phyloP scores from a whole-genome alignment of 1,284 basidiomycete genomes.

The Blastosporella zonata region DNA sequence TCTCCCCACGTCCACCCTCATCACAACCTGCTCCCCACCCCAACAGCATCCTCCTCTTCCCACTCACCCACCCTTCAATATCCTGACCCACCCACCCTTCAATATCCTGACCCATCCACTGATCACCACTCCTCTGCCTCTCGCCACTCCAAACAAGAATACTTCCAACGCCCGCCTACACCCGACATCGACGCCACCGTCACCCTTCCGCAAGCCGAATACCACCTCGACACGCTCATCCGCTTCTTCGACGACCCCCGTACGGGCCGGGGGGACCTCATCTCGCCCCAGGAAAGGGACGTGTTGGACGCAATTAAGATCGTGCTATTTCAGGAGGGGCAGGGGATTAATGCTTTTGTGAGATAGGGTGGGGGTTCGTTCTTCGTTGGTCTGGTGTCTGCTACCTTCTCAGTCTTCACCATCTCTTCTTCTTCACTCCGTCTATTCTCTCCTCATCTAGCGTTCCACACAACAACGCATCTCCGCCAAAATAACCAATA shows the following conservation, averaged over 20 bases:
- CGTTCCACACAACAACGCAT: too few species aligned
- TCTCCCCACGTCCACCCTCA: too few species aligned
- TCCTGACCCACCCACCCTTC: neutral
- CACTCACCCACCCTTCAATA: conserved; percentile 5
- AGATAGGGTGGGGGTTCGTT: too few species aligned
- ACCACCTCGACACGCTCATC: conserved; percentile 48
- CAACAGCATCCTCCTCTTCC: too few species aligned
- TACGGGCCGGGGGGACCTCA: conserved; percentile 35
- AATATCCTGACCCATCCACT: conserved; percentile 3
- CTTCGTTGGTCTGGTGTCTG: too few species aligned
- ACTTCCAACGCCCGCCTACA: conserved; percentile 19
- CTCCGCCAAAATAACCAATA: too few species aligned
- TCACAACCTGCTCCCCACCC: too few species aligned
- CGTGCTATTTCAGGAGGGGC: conserved; percentile 44
- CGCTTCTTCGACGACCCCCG: conserved; percentile 44
- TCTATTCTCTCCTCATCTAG: too few species aligned
- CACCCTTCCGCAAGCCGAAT: conserved; percentile 48
- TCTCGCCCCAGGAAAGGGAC: conserved; percentile 41
- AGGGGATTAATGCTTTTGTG: conserved; percentile 24
- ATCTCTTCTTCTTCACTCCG: too few species aligned
- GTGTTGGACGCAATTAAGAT: conserved; percentile 43
- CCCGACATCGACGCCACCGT: too few species aligned
- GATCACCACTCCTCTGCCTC: conserved; percentile 8
- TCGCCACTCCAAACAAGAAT: neutral
- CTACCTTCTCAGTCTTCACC: too few species aligned